Evolutionary conservation across 768 basidiomycete species (phyloP).

Genomic region (Panaeolus papilionaceus): DNA sequence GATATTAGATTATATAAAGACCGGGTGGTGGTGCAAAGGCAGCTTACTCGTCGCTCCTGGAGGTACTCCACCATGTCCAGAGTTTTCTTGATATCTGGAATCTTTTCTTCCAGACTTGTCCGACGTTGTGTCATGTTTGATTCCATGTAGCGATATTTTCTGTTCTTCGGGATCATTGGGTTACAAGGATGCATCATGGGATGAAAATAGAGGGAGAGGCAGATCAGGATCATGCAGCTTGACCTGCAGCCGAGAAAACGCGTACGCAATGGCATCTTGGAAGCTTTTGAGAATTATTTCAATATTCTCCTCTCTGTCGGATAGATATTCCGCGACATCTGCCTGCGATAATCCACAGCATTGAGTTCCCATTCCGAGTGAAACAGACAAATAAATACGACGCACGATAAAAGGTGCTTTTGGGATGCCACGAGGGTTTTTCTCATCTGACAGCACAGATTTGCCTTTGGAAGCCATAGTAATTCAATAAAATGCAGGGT

Average conservation of each 20-base stretch:
- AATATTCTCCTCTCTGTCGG: slow-evolving; percentile 76
- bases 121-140: slow-evolving; percentile 79
- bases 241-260: slow-evolving; percentile 26
- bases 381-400: slow-evolving; percentile 47
- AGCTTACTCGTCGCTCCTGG: slow-evolving; percentile 69
- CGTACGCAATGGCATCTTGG: slow-evolving; percentile 95
- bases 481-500: background rate
- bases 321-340: slow-evolving; percentile 87
- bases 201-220: background rate
- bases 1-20: background rate
- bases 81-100: slow-evolving; percentile 95
- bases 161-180: slow-evolving; percentile 52
- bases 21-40: background rate
- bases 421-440: slow-evolving; percentile 93
- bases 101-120: slow-evolving; percentile 87
- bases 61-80: slow-evolving; percentile 88
- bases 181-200: slow-evolving; percentile 14
- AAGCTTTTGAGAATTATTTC: slow-evolving; percentile 81
- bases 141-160: slow-evolving; percentile 99
- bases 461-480: slow-evolving; percentile 35
- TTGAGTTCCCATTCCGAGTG: background rate
- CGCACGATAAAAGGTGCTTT: slow-evolving; percentile 84
- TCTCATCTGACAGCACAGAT: slow-evolving; percentile 48
- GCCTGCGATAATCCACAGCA: slow-evolving; percentile 51
- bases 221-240: background rate